A percentile compares a stretch with the other conserved stretches of the same genome.
Conservation (phyloP, 2,329 filamentous ascomycete species). For the Sporothrix phasma region DNA sequence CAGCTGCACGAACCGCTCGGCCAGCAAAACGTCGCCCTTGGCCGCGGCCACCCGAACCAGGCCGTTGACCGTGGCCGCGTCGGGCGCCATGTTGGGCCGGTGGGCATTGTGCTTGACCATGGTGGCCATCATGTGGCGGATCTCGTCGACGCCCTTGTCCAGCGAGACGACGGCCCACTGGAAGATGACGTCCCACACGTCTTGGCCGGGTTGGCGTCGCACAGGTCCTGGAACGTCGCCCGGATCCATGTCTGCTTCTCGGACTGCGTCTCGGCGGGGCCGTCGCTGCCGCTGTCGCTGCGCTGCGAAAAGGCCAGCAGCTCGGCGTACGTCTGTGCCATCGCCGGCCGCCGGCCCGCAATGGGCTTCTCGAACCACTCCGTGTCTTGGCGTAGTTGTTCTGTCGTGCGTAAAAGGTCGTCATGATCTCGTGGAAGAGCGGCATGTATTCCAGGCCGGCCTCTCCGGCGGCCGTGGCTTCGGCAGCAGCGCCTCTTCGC, state of each 20-base stretch:
- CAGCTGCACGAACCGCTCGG: conserved; percentile 62
- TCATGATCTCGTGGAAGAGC: conserved; percentile 44
- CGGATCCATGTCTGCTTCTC: conserved; percentile 51
- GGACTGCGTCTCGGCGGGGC: too few relatives aligned
- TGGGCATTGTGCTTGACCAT: conserved; percentile 45
- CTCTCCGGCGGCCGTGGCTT: conserved; percentile 30
- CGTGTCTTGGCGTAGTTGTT: conserved; percentile 50
- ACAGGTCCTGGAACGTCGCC: conserved; percentile 44
- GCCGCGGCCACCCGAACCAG: conserved; percentile 65
- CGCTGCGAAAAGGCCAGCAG: conserved; percentile 53
- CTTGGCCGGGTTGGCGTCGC: conserved; percentile 36
- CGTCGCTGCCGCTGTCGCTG: not conserved
- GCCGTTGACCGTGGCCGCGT: conserved; percentile 64
- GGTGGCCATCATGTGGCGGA: conserved; percentile 61
- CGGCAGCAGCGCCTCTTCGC: conserved; percentile 48
- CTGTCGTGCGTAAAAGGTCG: conserved; percentile 50
- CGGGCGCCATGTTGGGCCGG: conserved; percentile 40
- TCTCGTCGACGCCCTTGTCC: conserved; percentile 61
- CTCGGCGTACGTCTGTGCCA: conserved; percentile 38
- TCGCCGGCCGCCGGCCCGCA: conserved; percentile 30
- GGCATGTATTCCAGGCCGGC: conserved; percentile 36
- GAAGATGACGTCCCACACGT: conserved; percentile 61
- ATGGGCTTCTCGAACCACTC: conserved; percentile 55
- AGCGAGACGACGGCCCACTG: conserved; percentile 63
- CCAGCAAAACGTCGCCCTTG: conserved; percentile 59